phyloP scores from a whole-genome alignment of 352 stramenopile species.

The Peronosclerospora sorghi region DNA sequence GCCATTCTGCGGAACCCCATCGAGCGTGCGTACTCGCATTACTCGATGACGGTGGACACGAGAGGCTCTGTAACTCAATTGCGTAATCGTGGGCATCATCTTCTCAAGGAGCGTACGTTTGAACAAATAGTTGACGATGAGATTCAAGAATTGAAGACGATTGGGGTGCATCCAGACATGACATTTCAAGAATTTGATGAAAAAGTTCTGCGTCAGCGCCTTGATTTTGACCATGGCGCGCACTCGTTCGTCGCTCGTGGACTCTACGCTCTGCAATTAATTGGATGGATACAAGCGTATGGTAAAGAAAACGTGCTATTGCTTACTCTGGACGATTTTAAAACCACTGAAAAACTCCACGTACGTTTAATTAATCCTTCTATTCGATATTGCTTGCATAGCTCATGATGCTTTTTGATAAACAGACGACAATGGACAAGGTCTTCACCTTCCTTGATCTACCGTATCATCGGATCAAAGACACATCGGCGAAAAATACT shows the following conservation, averaged over 20 bases:
- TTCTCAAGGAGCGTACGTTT: conserved; percentile 49
- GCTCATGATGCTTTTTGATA: conserved; percentile 2
- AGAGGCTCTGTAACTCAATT: conserved; percentile 68
- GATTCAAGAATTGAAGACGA: conserved; percentile 41
- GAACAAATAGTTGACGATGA: conserved; percentile 69
- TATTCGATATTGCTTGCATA: conserved; percentile 10
- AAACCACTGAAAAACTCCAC: conserved; percentile 47
- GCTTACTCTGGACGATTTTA: conserved; percentile 91
- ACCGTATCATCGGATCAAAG: conserved; percentile 69
- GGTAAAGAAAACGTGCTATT: conserved; percentile 84
- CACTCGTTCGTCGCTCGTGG: conserved; percentile 81
- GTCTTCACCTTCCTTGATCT: conserved; percentile 82
- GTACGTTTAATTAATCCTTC: conserved; percentile 23
- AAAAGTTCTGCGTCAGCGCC: conserved; percentile 34
- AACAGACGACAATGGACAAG: conserved; percentile 58
- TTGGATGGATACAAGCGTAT: conserved; percentile 88
- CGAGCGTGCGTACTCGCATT: conserved; percentile 82
- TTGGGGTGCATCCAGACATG: conserved; percentile 70
- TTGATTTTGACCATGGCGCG: conserved; percentile 50
- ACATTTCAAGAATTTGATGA: conserved; percentile 55
- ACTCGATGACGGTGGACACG: conserved; percentile 78
- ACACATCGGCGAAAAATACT: conserved; percentile 80
- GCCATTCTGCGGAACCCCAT: conserved; percentile 76
- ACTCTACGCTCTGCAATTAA: conserved; percentile 92
- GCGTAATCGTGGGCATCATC: conserved; percentile 62